phyloP scores from a whole-genome alignment of 1,139 yeast genomes.

The Scheffersomyces lignicola region DNA sequence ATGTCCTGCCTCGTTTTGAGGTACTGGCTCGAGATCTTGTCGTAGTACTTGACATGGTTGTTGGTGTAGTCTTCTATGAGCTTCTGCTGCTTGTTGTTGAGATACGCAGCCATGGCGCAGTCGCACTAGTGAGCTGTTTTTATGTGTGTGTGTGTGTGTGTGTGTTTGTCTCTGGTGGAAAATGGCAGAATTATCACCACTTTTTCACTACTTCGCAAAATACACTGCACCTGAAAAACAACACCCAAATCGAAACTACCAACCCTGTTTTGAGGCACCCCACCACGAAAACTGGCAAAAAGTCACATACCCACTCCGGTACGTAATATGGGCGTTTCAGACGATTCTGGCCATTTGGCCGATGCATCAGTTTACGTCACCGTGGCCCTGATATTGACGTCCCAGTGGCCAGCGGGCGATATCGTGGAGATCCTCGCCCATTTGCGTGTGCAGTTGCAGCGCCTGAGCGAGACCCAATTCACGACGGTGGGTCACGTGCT shows the following conservation, averaged over 20 bases:
- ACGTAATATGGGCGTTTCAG: background rate
- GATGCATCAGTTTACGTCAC: constrained; percentile 13
- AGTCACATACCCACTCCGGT: constrained; percentile 1
- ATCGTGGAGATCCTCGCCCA: background rate
- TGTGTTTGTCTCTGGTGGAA: no score
- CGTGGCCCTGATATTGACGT: constrained; percentile 9
- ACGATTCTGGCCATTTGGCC: background rate
- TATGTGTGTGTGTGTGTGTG: no score
- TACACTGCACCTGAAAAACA: no score
- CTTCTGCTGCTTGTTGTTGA: constrained; percentile 12
- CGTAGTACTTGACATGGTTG: constrained; percentile 34
- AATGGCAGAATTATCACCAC: no score
- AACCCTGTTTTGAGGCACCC: no score
- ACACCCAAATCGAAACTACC: no score
- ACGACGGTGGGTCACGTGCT: constrained; percentile 13
- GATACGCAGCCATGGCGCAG: constrained; percentile 7
- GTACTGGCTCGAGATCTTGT: constrained; percentile 33
- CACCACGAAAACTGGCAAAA: no score
- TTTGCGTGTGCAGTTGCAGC: constrained; percentile 3
- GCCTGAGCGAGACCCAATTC: constrained; percentile 6
- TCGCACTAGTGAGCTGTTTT: no score
- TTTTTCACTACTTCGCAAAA: no score
- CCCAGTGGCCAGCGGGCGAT: background rate
- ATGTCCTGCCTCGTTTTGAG: constrained; percentile 36
- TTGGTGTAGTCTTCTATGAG: constrained; percentile 34